Conservation (phyloP, 768 basidiomycete species). For the Kwoniella heveanensis region DNA sequence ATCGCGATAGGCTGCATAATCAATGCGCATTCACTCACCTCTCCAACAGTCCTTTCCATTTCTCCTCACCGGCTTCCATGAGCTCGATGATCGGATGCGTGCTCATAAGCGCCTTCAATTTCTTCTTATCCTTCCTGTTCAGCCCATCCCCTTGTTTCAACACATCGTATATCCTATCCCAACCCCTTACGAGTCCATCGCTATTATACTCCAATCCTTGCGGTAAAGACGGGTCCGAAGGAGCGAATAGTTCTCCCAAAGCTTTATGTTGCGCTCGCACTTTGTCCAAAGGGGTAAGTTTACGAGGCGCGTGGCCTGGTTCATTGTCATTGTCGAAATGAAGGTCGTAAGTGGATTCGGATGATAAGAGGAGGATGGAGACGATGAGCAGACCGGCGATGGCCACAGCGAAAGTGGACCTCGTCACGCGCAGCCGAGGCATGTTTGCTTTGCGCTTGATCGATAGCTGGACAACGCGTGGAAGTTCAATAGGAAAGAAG, state of each 20-base stretch:
- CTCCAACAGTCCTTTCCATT: conserved; percentile 44
- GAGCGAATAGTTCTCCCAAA: conserved; percentile 6
- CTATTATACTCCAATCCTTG: conserved; percentile 14
- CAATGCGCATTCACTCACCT: conserved; percentile 26
- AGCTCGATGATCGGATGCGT: conserved; percentile 50
- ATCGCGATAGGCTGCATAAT: too few relatives aligned
- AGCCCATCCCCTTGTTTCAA: conserved; percentile 21
- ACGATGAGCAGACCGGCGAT: conserved; percentile 13
- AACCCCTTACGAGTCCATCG: conserved; percentile 47
- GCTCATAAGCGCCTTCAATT: conserved; percentile 29
- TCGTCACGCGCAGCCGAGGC: conserved; percentile 15
- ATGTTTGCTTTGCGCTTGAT: conserved; percentile 14
- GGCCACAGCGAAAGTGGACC: conserved; percentile 9
- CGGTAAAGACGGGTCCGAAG: conserved; percentile 13
- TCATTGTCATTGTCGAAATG: conserved; percentile 13
- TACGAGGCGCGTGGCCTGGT: not conserved
- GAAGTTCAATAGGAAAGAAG: too few relatives aligned
- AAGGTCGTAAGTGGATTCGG: conserved; percentile 18
- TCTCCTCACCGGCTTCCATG: conserved; percentile 40
- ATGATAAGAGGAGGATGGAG: conserved; percentile 19
- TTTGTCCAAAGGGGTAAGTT: not conserved
- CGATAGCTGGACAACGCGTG: too few relatives aligned
- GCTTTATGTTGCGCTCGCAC: conserved; percentile 14
- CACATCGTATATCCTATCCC: conserved; percentile 39
- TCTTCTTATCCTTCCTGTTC: conserved; percentile 32